Evolutionary conservation across 2,329 filamentous ascomycete species (phyloP), one percentile per base, ranked within the genome.

Genomic region (Arthrobotrys pseudoclavata): DNA sequence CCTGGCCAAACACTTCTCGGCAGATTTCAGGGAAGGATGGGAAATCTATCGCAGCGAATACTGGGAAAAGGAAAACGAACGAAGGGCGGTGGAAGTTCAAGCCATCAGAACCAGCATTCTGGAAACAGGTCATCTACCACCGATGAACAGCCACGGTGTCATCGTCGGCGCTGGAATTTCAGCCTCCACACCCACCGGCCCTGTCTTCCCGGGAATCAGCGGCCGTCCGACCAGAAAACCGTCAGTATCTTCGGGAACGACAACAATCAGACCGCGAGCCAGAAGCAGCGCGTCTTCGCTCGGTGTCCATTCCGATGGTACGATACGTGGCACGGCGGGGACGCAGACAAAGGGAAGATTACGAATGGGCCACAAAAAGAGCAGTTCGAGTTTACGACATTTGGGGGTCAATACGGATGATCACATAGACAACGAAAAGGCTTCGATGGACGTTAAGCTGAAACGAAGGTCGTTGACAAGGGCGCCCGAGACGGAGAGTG

Each of bases 1-100:
- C 6, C 88, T 97, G 10, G 93, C 96, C 0, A 99, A 99, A 83
- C 94, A 94, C 0, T 99, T 99, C 82, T 96, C 93, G 4, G 91
- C 96, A 0, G 93, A 93, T 55, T 99, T 99, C 82, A 89, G 96
- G 20, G 94, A 98, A 83, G 97, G 97, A 80, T 99, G 96, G 96
- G 96, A 99, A 82, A 87, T 95, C 15, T 99, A 96, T 84, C 89
- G 96, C 66, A 90, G 91, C 37, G 94, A 97, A 77, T 99, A 97
- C 84, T 99, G 96, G 96, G 95, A 97, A 81, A 91, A 91, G 78
- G 96, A 99, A 84, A 99, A 99, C 82, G 93, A 97, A 83, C 90
- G 95, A 1, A 90, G 96, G 12, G 88, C 91, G 1, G 24, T 71
- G 1, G 75, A 78, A 26, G 75, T 78, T 12, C 42, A 71, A 4